Percentiles rank a stretch among this genome's conserved stretches.
Evolutionary conservation across 495 filamentous ascomycete genomes (phyloP).

Genomic region (Annulohypoxylon moriforme): DNA sequence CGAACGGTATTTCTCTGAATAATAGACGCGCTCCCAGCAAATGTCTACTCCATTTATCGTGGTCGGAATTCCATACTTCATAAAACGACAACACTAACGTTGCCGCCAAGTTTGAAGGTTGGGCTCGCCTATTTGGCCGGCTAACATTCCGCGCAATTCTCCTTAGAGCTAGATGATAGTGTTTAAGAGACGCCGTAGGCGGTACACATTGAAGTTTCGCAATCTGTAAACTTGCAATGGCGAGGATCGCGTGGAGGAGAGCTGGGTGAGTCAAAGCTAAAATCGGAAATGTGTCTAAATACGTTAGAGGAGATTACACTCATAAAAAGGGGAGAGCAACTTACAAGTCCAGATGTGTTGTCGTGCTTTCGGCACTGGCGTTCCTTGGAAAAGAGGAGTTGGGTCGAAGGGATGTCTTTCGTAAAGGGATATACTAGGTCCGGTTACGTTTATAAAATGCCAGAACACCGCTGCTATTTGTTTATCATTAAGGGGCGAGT

Average conservation of each 20-base stretch:
- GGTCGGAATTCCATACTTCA: constrained; percentile 94
- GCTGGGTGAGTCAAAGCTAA: constrained; percentile 85
- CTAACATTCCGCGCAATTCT: constrained; percentile 79
- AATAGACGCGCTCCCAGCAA: constrained; percentile 85
- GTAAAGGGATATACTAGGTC: constrained; percentile 86
- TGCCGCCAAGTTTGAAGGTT: constrained; percentile 86
- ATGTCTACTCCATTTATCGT: constrained; percentile 95
- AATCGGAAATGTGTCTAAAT: constrained; percentile 78
- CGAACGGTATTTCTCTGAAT: constrained; percentile 83
- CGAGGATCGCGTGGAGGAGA: constrained; percentile 91
- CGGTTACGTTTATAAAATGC: constrained; percentile 92
- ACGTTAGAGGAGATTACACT: constrained; percentile 4
- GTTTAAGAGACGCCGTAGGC: constrained; percentile 82
- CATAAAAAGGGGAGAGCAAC: constrained; percentile 20
- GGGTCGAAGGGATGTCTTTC: constrained; percentile 86
- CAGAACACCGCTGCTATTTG: constrained; percentile 88
- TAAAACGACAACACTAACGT: constrained; percentile 91
- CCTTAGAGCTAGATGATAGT: constrained; percentile 88
- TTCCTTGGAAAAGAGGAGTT: constrained; percentile 73
- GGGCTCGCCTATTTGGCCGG: constrained; percentile 74
- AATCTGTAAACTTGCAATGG: constrained; percentile 88
- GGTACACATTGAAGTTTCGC: constrained; percentile 80
- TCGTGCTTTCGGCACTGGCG: constrained; percentile 71
- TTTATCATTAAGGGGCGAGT: constrained; percentile 84
- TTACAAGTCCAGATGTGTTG: constrained; percentile 84